Evolutionary conservation across 2,329 filamentous ascomycete species (phyloP), one percentile per base, ranked within the genome.

Genomic region (Fusarium algeriense): DNA sequence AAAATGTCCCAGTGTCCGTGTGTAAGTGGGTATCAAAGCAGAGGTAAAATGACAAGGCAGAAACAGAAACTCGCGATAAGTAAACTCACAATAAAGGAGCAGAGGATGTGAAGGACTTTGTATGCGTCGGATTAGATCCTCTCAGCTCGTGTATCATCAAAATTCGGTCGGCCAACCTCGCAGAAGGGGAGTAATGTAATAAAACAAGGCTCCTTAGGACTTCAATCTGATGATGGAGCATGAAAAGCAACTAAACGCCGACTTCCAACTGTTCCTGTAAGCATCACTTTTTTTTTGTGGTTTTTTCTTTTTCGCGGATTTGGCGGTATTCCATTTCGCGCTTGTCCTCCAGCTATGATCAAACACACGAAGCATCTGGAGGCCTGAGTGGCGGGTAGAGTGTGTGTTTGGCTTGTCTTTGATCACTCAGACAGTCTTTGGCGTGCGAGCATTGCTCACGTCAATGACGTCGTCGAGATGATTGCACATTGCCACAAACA

Each of bases 401-500:
- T 59, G 45, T 67, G 60, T 67, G 61, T 73, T 59, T 37, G 60
- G 52, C 43, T 55, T 63, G 13, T 54, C 61, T 53, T 2, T 49
- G 46, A 64, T 65, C 62, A 46, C 62, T 88, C 80, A 89, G 80
- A 89, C 85, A 54, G 86, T 88, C 83, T 83, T 86, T 65, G 88
- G 87, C 68, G 86, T 86, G 71, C 86, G 84, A 80, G 87, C 88
- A 81, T 91, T 92, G 89, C 89, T 92, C 83, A 93, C 90, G 81
- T 96, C 94, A 84, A 93, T 92, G 84, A 98, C 90, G 83, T 98
- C 95, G 88, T 98, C 95, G 80, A 98, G 92, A 86, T 97, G 95
- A 85, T 97, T 98, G 88, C 94, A 97, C 92, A 98, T 93, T 78
- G 95, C 95, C 81, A 98, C 95, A 83, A 98, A 98, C 83, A 98